Conservation (phyloP, 192 early-diverging fungal genomes). For the Phycomyces blakesleeanus region DNA sequence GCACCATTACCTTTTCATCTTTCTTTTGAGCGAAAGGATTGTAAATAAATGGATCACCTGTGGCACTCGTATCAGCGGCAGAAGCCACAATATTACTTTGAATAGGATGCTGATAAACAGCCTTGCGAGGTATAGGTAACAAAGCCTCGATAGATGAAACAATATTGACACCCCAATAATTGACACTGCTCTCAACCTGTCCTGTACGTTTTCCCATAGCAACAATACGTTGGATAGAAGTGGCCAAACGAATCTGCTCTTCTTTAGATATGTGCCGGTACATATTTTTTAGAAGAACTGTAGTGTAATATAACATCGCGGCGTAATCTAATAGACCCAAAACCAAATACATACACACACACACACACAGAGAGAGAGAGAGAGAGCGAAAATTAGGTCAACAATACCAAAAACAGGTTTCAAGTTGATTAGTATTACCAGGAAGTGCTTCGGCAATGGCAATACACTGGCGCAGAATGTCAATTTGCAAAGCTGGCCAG, state of each 20-base stretch:
- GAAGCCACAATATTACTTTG: conserved; percentile 27
- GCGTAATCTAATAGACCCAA: conserved; percentile 49
- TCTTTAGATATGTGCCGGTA: conserved; percentile 55
- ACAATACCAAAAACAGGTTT: background rate
- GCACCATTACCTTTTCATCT: conserved; percentile 6
- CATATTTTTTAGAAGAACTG: conserved; percentile 62
- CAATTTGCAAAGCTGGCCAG: conserved; percentile 78
- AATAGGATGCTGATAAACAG: conserved; percentile 55
- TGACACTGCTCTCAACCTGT: conserved; percentile 34
- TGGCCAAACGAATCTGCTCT: conserved; percentile 62
- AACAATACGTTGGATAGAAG: conserved; percentile 52
- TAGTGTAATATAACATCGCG: conserved; percentile 58
- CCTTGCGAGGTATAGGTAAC: conserved; percentile 49
- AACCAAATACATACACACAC: background rate
- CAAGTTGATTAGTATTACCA: conserved; percentile 49
- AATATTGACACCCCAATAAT: conserved; percentile 57
- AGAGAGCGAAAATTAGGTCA: no score
- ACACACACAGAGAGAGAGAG: background rate
- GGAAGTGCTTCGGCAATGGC: conserved; percentile 62
- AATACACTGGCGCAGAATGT: conserved; percentile 72
- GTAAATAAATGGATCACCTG: conserved; percentile 71
- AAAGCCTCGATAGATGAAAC: conserved; percentile 49
- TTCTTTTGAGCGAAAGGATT: conserved; percentile 70
- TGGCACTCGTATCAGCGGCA: conserved; percentile 25
- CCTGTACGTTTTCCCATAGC: conserved; percentile 49